These are phyloP conservation scores for Aspergillus ustus DNA, from an alignment of 2,329 filamentous ascomycete species.

Conservation along the genomic window DNA sequence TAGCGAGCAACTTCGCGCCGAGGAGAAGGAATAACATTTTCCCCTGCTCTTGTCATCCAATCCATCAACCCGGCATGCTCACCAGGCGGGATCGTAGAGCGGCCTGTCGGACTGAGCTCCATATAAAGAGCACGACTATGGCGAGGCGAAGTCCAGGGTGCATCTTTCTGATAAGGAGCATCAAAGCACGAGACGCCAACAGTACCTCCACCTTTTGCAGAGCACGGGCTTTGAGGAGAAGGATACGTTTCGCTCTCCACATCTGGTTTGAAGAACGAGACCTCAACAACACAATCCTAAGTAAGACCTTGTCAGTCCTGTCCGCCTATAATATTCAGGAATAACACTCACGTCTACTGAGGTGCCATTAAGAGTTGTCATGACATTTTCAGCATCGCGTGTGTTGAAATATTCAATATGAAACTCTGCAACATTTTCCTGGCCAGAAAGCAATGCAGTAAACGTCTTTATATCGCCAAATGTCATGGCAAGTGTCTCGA, in stretches of 20 bases:
- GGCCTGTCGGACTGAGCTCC: conserved; percentile 46
- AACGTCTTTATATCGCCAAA: conserved; percentile 47
- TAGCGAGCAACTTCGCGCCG: conserved; percentile 33
- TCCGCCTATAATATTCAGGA: background rate
- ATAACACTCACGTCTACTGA: conserved; percentile 39
- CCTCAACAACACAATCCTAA: conserved; percentile 38
- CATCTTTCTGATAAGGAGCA: conserved; percentile 19
- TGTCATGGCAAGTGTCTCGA: conserved; percentile 41
- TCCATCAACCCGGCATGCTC: conserved; percentile 38
- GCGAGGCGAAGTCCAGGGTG: conserved; percentile 22
- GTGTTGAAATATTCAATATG: conserved; percentile 48
- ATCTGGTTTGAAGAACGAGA: conserved; percentile 38
- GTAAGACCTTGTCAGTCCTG: background rate
- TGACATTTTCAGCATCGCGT: conserved; percentile 40
- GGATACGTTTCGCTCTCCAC: conserved; percentile 24
- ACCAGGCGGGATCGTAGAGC: conserved; percentile 44
- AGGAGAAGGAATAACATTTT: conserved; percentile 34
- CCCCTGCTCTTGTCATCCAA: conserved; percentile 37
- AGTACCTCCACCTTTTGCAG: conserved; percentile 20
- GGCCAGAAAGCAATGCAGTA: conserved; percentile 30
- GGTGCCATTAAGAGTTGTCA: conserved; percentile 40
- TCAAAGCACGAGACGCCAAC: conserved; percentile 20
- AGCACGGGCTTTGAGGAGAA: conserved; percentile 21
- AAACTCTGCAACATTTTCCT: conserved; percentile 40
- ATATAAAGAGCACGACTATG: conserved; percentile 30